Conservation (phyloP, 495 filamentous ascomycete species). For the Penicillium waksmanii region DNA sequence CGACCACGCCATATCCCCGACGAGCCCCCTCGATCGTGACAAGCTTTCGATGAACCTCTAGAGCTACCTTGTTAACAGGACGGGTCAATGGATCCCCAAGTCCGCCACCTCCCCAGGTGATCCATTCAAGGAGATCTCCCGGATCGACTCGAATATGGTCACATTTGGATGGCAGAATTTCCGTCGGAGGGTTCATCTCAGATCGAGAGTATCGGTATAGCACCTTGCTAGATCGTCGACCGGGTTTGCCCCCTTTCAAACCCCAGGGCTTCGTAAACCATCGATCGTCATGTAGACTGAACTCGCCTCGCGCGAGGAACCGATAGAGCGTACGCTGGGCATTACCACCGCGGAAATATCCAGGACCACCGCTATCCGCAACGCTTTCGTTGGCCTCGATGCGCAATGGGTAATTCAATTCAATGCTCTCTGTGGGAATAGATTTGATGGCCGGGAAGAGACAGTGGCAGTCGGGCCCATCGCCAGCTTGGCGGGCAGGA, state of each 20-base stretch:
- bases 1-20: slow-evolving; percentile 45
- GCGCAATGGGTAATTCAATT: slow-evolving; percentile 52
- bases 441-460: slow-evolving; percentile 57
- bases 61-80: slow-evolving; percentile 46
- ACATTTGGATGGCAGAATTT: slow-evolving; percentile 47
- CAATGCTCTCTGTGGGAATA: slow-evolving; percentile 54
- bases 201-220: slow-evolving; percentile 45
- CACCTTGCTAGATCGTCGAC: slow-evolving; percentile 44
- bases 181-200: slow-evolving; percentile 26
- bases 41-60: slow-evolving; percentile 50
- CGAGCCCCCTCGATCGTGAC: slow-evolving; percentile 51
- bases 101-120: slow-evolving; percentile 56
- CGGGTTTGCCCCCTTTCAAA: slow-evolving; percentile 50
- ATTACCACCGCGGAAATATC: slow-evolving; percentile 52
- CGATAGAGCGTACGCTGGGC: slow-evolving; percentile 52
- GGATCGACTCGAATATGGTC: slow-evolving; percentile 52
- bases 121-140: slow-evolving; percentile 55
- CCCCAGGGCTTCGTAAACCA: slow-evolving; percentile 59
- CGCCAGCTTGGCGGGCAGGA: slow-evolving; percentile 50
- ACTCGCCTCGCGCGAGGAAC: slow-evolving; percentile 48
- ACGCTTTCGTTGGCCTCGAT: slow-evolving; percentile 55
- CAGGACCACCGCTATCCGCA: slow-evolving; percentile 51
- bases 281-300: slow-evolving; percentile 54
- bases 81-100: slow-evolving; percentile 54
- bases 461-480: slow-evolving; percentile 55